Evolutionary conservation across 73 alveolate genomes (phyloP).

Genomic region (Tetrahymena borealis): DNA sequence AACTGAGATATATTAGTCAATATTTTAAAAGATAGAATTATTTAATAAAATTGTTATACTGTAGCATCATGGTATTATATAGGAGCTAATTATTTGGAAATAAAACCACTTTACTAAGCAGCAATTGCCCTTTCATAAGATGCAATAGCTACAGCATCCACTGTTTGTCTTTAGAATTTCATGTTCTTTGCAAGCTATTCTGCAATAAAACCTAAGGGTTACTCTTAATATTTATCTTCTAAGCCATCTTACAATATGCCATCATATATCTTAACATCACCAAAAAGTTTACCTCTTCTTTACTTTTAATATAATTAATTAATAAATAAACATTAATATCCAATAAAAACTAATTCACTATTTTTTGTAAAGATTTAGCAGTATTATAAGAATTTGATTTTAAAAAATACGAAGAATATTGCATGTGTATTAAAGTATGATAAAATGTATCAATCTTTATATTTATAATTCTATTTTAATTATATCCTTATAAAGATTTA

Average conservation of each 20-base stretch:
- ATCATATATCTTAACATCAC: neutral
- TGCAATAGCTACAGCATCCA: constrained; percentile 14
- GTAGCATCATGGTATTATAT: constrained; percentile 4
- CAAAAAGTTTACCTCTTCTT: neutral
- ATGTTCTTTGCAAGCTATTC: neutral
- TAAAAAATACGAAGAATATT: too few relatives aligned
- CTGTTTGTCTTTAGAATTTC: neutral
- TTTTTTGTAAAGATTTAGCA: too few relatives aligned
- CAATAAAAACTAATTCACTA: too few relatives aligned
- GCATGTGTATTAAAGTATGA: too few relatives aligned
- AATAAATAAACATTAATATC: too few relatives aligned
- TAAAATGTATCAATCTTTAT: too few relatives aligned
- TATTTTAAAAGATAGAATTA: too few relatives aligned
- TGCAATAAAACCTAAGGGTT: neutral
- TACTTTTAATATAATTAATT: neutral
- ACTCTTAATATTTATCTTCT: neutral
- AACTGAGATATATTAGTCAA: too few relatives aligned
- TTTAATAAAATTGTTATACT: neutral
- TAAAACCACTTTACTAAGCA: neutral
- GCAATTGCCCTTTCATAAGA: neutral
- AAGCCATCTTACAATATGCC: neutral
- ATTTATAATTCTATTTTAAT: too few relatives aligned
- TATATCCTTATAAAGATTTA: too few relatives aligned
- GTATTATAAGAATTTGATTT: too few relatives aligned
- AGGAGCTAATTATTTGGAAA: constrained; percentile 10